Evolutionary conservation across 2,329 filamentous ascomycete species (phyloP).

Genomic region (Plenodomus lindquistii): DNA sequence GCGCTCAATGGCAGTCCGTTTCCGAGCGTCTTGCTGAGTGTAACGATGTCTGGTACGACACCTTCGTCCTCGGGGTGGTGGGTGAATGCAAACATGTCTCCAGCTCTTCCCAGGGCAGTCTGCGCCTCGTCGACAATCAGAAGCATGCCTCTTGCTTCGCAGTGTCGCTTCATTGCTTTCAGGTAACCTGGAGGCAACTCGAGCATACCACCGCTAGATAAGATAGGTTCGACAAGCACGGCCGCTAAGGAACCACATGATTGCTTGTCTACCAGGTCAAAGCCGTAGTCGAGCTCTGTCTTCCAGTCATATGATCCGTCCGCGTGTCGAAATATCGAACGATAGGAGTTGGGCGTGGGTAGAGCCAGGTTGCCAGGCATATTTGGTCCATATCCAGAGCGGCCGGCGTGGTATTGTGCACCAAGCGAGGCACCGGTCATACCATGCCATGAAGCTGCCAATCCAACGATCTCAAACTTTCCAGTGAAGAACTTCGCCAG

Average conservation of each 20-base stretch:
- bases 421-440: constrained; percentile 59
- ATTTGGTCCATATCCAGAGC: constrained; percentile 51
- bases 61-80: constrained; percentile 33
- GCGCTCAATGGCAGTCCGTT: constrained; percentile 63
- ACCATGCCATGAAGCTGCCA: constrained; percentile 65
- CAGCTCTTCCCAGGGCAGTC: constrained; percentile 41
- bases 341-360: constrained; percentile 64
- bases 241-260: constrained; percentile 66
- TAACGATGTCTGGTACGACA: constrained; percentile 58
- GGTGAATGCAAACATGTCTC: constrained; percentile 57
- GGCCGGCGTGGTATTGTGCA: constrained; percentile 59
- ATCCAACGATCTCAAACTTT: constrained; percentile 66
- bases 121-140: constrained; percentile 46
- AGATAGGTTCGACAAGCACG: constrained; percentile 65
- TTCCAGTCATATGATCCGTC: constrained; percentile 69
- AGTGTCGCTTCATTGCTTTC: constrained; percentile 54
- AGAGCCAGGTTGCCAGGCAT: constrained; percentile 62
- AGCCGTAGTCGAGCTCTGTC: constrained; percentile 66
- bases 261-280: constrained; percentile 62
- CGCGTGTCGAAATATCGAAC: constrained; percentile 61
- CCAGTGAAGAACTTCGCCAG: constrained; percentile 67
- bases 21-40: constrained; percentile 64
- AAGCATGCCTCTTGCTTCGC: constrained; percentile 38
- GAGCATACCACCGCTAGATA: constrained; percentile 63
- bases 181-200: constrained; percentile 64